Base-by-base conservation (phyloP, 805 yeast species). In the Kodamaea restingae region DNA sequence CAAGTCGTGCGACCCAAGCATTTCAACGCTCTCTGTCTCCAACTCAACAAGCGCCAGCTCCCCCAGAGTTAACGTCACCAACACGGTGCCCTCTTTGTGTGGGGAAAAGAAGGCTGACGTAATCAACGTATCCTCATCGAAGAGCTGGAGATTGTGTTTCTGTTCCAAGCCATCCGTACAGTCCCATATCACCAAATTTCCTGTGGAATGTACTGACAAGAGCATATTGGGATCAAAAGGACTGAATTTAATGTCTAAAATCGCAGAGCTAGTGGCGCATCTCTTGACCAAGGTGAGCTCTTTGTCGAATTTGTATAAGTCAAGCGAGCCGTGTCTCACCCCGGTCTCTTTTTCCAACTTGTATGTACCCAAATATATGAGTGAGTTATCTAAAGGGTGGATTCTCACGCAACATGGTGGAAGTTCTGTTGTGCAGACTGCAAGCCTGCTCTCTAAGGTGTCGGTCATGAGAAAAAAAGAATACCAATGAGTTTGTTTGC, bases 331-430 rank as follows among this genome's bases (percentile, higher is more conserved):
- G 34, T 76, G 71, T 41, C 96, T 67, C 1, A 54, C 48, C 1
- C 83, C 81, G 9, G 42, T 34, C 11, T 71, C 64, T 7, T 70
- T 67, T 35, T 86, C 80, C 26, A 91, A 66, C 40, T 82, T 76
- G 56, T 93, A 91, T 0, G 96, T 88, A 0, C 97, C 98, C 1
- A 87, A 58, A 8, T 87, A 54, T 1, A 87, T 46, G 7, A 74
- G 53, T 0, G 71, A 50, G 3, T 60, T 50, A 31, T 78, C 76
- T 0, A 52, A 42, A 0, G 84, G 84, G 37, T 74, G 76, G 7
- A 81, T 70, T 26, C 81, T 69, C 3, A 91, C 58, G 32, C 86
- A 81, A 56, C 98, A 93, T 1, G 98, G 97, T 1, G 98, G 98
- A 2, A 79, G 63, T 1, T 64, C 58, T 0, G 91, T 68, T 17